Evolutionary conservation across 116 monocot species (phyloP), one percentile per base, ranked within the genome.

Genomic region (Posidonia oceanica): DNA sequence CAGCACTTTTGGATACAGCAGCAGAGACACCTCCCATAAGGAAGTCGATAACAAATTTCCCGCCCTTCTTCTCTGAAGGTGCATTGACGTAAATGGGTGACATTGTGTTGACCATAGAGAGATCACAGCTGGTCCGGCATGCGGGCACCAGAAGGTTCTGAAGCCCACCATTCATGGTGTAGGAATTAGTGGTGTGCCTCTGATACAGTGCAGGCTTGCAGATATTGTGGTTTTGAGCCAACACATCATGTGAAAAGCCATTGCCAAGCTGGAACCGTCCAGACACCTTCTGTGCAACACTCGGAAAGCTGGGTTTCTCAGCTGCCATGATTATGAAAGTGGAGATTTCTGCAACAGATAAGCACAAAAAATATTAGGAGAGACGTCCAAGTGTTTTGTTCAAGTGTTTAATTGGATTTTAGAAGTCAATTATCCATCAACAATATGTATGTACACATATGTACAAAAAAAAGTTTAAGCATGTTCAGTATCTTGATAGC

Each of bases 201-300:
- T 73, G 59, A 64, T 79, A 71, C 4, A 54, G 5, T 18, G 76
- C 51, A 40, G 80, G 78, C 17, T n/a, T 69, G 63, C 42, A 76
- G 4, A 74, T 68, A 65, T 39, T 72, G 17, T 36, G 66, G 64
- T 78, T 82, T 21, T 41, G 75, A 62, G 76, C 64, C 8, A 75
- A 72, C 22, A 76, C 53, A 69, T 81, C 80, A 22, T 75, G 84
- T 7, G 84, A 69, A 61, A 82, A 71, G 74, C 64, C 79, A 18
- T 79, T 76, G 4, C 76, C 66, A 54, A 77, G 73, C 68, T 77
- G 78, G 70, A 80, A 78, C 61, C 82, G 90, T 16, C 86, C 73
- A 59, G 79, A 73, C 7, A 74, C 59, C 77, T 86, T 86, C 37
- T 81, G 76, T 52, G 75, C n/a, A 39, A 89, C 86, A 70, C 77